These are phyloP conservation scores for Ophiosphaerella korrae DNA, from an alignment of 2,329 filamentous ascomycete genomes.

Conservation along the genomic window DNA sequence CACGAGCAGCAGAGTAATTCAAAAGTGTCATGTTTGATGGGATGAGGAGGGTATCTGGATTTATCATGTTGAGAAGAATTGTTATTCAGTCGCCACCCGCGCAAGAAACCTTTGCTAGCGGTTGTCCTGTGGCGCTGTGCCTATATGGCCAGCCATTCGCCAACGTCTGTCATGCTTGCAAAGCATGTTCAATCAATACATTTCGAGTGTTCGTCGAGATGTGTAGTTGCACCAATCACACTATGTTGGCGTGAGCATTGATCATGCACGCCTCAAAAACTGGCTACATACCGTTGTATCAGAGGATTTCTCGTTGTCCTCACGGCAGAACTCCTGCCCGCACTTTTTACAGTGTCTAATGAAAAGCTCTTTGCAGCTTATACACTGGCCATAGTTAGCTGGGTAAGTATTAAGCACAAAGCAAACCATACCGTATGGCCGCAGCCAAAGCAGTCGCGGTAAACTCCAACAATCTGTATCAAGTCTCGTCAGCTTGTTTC, in stretches of 20 bases:
- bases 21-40: not conserved
- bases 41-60: conserved; percentile 25
- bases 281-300: conserved; percentile 54
- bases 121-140: too few relatives aligned
- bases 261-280: too few relatives aligned
- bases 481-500: conserved; percentile 37
- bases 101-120: too few relatives aligned
- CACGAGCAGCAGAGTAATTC: not conserved
- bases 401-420: not conserved
- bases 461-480: conserved; percentile 57
- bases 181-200: conserved; percentile 32
- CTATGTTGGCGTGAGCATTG: conserved; percentile 23
- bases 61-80: conserved; percentile 11
- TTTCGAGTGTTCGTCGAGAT: conserved; percentile 40
- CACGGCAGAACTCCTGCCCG: conserved; percentile 78
- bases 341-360: conserved; percentile 76
- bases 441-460: conserved; percentile 82
- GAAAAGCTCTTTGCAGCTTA: conserved; percentile 72
- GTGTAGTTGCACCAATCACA: conserved; percentile 50
- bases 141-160: not conserved
- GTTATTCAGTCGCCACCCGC: not conserved
- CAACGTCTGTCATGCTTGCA: not conserved
- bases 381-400: conserved; percentile 61
- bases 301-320: conserved; percentile 82
- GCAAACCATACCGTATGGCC: conserved; percentile 67